Conservation (phyloP, 2,329 filamentous ascomycete genomes). For the Clathrospora elynae region DNA sequence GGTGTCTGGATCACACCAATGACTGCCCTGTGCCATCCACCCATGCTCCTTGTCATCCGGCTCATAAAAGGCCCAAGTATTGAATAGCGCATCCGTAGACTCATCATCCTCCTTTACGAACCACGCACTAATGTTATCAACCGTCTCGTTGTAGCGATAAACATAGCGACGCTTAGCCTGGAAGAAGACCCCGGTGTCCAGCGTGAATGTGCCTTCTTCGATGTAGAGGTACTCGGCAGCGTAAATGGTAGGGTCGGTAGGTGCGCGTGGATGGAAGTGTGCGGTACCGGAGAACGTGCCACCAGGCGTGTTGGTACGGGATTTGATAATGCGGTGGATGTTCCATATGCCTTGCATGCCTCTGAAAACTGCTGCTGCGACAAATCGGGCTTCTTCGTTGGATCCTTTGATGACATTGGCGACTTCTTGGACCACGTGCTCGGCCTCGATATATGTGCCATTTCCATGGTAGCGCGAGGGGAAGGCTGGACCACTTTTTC, state of each 20-base stretch:
- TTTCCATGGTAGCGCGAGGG: constrained; percentile 39
- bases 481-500: constrained; percentile 57
- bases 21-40: constrained; percentile 69
- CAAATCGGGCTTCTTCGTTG: constrained; percentile 57
- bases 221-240: constrained; percentile 67
- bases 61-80: constrained; percentile 67
- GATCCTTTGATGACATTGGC: constrained; percentile 49
- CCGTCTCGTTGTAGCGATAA: constrained; percentile 69
- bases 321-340: constrained; percentile 62
- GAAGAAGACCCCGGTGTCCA: constrained; percentile 62
- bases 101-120: constrained; percentile 74
- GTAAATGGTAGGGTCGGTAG: constrained; percentile 52
- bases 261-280: constrained; percentile 65
- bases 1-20: constrained; percentile 73
- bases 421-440: constrained; percentile 55
- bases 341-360: constrained; percentile 73
- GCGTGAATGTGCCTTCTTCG: constrained; percentile 69
- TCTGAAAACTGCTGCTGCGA: constrained; percentile 70
- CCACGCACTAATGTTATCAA: constrained; percentile 71
- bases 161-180: constrained; percentile 69
- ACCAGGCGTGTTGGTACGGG: constrained; percentile 63
- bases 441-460: constrained; percentile 49
- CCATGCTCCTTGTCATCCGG: constrained; percentile 48
- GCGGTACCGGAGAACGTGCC: constrained; percentile 69
- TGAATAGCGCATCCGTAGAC: constrained; percentile 74